phyloP scores from a whole-genome alignment of 2,329 filamentous ascomycete genomes.

The Penicillium psychrosexuale region DNA sequence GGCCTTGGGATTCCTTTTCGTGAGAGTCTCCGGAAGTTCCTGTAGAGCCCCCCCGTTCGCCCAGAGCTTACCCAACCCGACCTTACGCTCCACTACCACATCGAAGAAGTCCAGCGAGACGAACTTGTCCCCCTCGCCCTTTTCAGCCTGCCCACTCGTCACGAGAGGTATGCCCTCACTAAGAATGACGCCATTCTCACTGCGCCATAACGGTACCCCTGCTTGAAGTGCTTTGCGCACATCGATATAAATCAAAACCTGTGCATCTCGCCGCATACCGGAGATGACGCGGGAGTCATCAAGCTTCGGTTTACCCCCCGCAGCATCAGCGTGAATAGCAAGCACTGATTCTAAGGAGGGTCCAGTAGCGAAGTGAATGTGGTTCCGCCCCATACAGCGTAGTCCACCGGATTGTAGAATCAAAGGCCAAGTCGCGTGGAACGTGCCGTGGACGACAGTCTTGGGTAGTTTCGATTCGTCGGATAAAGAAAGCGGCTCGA shows the following conservation, averaged over 20 bases:
- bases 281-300: constrained; percentile 58
- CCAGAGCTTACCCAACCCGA: constrained; percentile 69
- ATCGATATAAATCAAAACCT: constrained; percentile 76
- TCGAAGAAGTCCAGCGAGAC: constrained; percentile 67
- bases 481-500: constrained; percentile 64
- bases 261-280: constrained; percentile 75
- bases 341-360: constrained; percentile 51
- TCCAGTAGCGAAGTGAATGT: constrained; percentile 84
- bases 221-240: constrained; percentile 62
- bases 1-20: constrained; percentile 33
- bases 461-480: constrained; percentile 54
- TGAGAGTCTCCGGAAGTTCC: constrained; percentile 48
- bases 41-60: constrained; percentile 52
- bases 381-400: constrained; percentile 75
- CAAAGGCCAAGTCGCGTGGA: constrained; percentile 70
- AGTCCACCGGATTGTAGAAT: constrained; percentile 78
- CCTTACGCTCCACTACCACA: constrained; percentile 69
- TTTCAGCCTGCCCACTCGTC: constrained; percentile 43
- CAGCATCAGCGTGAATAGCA: constrained; percentile 22
- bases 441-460: constrained; percentile 82
- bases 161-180: constrained; percentile 45
- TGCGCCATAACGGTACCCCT: constrained; percentile 69
- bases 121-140: constrained; percentile 52
- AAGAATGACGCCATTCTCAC: constrained; percentile 73
- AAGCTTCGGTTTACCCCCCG: constrained; percentile 11